A percentile compares a stretch with the other conserved stretches of the same genome.
Conservation (phyloP, 345 rosid species). For the Leavenworthia alabamica region DNA sequence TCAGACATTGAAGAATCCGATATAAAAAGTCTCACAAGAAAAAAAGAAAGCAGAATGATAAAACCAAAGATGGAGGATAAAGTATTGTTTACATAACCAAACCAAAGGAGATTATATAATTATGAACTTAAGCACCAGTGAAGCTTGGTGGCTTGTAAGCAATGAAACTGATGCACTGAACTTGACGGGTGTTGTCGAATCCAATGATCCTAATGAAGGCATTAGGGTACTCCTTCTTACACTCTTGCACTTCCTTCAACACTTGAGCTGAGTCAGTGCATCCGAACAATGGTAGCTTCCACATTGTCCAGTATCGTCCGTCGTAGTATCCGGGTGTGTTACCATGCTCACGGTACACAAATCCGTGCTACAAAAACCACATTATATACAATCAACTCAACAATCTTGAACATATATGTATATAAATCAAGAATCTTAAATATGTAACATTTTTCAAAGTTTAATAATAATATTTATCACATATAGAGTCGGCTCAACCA, state of each 20-base stretch:
- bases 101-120: background rate
- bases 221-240: constrained; percentile 32
- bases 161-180: constrained; percentile 38
- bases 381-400: background rate
- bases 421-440: background rate
- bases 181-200: constrained; percentile 47
- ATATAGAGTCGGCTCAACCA: no score
- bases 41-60: constrained; percentile 4
- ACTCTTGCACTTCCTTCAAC: constrained; percentile 42
- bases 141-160: constrained; percentile 37
- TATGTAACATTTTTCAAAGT: background rate
- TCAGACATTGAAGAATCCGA: constrained; percentile 25
- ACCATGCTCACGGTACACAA: constrained; percentile 35
- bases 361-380: constrained; percentile 28
- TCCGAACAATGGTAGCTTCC: constrained; percentile 53
- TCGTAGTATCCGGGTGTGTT: constrained; percentile 36
- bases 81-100: constrained; percentile 29
- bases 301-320: constrained; percentile 51
- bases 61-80: constrained; percentile 12
- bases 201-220: constrained; percentile 41
- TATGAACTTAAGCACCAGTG: constrained; percentile 22
- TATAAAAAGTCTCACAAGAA: constrained; percentile 24
- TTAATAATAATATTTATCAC: no score
- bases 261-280: constrained; percentile 43
- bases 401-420: background rate